Base-by-base conservation (phyloP, 768 basidiomycete species). In the Boletus pseudopeckii region DNA sequence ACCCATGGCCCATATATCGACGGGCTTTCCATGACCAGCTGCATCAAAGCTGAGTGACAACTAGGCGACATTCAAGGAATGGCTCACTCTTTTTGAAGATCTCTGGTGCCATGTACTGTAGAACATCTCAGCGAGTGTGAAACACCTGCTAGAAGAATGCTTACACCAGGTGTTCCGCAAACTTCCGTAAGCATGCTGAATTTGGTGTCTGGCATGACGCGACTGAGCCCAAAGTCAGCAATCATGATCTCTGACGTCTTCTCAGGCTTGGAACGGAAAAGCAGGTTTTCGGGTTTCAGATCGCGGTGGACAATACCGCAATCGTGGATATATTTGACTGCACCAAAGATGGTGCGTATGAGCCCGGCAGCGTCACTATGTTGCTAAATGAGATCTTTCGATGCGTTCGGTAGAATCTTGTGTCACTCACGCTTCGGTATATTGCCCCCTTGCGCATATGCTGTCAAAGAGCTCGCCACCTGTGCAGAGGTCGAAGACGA, bases 381-480 rank as follows among this genome's bases (percentile, higher is more conserved):
- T 72, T 72, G 59, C 49, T 54, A 26, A 67, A 59, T 56, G 57
- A 37, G 63, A 72, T 45, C 44, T 24, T 24, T 32, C 24, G 44
- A 54, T 22, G 39, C 14, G n/a, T 15, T 52, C n/a, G 28, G 39
- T 43, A 34, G 26, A 32, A 40, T 26, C 13, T 7, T n/a, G 26
- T 51, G 39, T 13, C 5, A 74, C 85, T 63, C 59, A 92, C 91
- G 84, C 85, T 74, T 99, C 96, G 66, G 92, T 94, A 71, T 97
- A 98, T 68, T 92, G 92, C 48, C 93, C 94, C 71, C 94, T 92
- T 30, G 93, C 92, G 66, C 96, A 98, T 76, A 99, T 98, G 46
- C 96, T 83, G 71, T 99, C 96, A 64, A 99, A 98, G n/a, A 99
- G 84, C 72, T 99, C 96, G 41, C 96, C 95, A 48, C 95, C 94